Evolutionary conservation across 495 filamentous ascomycete genomes (phyloP).

Genomic region (Coniosporium apollinis): DNA sequence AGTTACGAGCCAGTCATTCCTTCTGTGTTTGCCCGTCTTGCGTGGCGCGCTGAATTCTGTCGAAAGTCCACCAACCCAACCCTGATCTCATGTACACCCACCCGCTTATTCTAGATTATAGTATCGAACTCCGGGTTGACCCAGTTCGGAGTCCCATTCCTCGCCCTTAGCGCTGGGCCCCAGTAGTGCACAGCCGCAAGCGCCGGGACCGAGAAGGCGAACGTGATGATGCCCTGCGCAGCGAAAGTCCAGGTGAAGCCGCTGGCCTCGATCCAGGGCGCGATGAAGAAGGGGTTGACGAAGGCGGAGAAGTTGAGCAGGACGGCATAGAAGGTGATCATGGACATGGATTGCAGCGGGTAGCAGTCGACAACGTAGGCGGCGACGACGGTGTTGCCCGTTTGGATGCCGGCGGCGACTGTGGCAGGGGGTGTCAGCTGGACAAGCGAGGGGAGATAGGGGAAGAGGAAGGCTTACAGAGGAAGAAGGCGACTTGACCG

Average conservation of each 20-base stretch:
- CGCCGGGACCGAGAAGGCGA: constrained; percentile 26
- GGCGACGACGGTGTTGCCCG: constrained; percentile 40
- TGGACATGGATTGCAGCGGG: constrained; percentile 38
- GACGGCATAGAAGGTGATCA: constrained; percentile 45
- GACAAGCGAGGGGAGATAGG: constrained; percentile 15
- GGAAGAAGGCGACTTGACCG: constrained; percentile 41
- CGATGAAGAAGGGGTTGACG: constrained; percentile 40
- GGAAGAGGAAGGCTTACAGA: constrained; percentile 18
- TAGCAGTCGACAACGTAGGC: constrained; percentile 43
- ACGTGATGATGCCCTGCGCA: constrained; percentile 33
- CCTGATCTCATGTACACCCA: no score
- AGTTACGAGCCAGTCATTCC: no score
- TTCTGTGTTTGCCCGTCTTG: no score
- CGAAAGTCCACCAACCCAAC: no score
- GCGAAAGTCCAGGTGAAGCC: constrained; percentile 45
- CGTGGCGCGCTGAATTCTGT: no score
- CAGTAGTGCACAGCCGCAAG: constrained; percentile 30
- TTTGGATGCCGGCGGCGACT: constrained; percentile 44
- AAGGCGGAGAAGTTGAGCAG: constrained; percentile 40
- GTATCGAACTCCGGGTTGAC: constrained; percentile 1
- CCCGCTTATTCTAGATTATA: not conserved
- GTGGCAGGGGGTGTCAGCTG: no score
- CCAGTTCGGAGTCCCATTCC: not conserved
- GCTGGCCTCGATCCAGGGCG: constrained; percentile 31
- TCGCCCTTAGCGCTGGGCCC: constrained; percentile 13